A percentile compares a stretch with the other conserved stretches of the same genome.
phyloP scores from a whole-genome alignment of 2,329 filamentous ascomycete genomes.

The Emmonsiellopsis sp. region DNA sequence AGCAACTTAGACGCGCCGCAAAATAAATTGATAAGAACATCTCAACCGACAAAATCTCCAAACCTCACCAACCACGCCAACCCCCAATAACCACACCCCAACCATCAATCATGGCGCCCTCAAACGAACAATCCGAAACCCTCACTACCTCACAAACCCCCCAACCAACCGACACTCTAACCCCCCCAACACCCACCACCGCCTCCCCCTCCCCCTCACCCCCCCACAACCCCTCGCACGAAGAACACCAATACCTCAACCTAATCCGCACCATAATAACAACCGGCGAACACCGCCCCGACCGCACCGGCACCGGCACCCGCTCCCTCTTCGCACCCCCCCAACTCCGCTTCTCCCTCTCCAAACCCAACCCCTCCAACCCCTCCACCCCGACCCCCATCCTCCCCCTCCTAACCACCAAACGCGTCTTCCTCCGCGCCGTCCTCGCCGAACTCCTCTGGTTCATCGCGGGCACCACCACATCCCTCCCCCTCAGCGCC shows the following conservation, averaged over 20 bases:
- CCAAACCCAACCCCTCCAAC: slow-evolving; percentile 40
- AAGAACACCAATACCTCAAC: slow-evolving; percentile 90
- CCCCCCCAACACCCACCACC: slow-evolving; percentile 14
- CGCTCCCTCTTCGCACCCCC: slow-evolving; percentile 79
- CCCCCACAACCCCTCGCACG: slow-evolving; percentile 44
- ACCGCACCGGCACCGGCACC: slow-evolving; percentile 90
- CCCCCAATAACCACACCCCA: neutral
- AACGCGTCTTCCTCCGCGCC: slow-evolving; percentile 87
- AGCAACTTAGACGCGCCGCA: neutral
- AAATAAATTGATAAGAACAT: neutral
- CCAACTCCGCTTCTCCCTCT: slow-evolving; percentile 79
- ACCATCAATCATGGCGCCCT: neutral
- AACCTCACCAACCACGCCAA: no score
- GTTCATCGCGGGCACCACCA: slow-evolving; percentile 83
- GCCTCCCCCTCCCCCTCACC: slow-evolving; percentile 9
- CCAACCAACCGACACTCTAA: slow-evolving; percentile 3
- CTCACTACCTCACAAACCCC: slow-evolving; percentile 1
- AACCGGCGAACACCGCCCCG: slow-evolving; percentile 77
- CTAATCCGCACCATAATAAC: slow-evolving; percentile 77
- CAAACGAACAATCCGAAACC: neutral
- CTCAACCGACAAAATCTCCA: neutral
- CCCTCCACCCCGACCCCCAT: slow-evolving; percentile 46
- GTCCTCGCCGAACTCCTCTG: slow-evolving; percentile 89
- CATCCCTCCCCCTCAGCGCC: slow-evolving; percentile 64
- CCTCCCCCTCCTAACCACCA: slow-evolving; percentile 90